Percentiles rank a stretch among this genome's conserved stretches.
phyloP scores from a whole-genome alignment of 176 grass and related monocot species.

The Avena insularis region DNA sequence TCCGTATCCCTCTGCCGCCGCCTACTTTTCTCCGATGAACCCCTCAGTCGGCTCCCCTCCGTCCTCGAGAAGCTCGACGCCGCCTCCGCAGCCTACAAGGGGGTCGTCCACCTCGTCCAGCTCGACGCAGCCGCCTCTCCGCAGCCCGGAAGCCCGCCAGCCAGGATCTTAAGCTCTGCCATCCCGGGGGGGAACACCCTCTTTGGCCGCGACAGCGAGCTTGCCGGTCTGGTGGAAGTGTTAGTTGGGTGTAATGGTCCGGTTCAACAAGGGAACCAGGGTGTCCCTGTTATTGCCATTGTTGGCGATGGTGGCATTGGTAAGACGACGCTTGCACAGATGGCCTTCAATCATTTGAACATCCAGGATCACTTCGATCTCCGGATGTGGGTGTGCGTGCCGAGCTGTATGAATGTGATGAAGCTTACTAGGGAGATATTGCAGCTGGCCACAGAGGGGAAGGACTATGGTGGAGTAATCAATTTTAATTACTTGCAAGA shows the following conservation, averaged over 20 bases:
- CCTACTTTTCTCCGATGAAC: slow-evolving; percentile 1
- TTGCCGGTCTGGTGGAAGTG: slow-evolving; percentile 15
- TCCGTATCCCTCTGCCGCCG: neutral
- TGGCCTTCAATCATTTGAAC: slow-evolving; percentile 32
- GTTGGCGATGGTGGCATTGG: slow-evolving; percentile 54
- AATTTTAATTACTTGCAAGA: slow-evolving; percentile 42
- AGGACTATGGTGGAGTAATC: neutral
- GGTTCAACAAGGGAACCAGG: neutral
- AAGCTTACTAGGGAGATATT: slow-evolving; percentile 49
- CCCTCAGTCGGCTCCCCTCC: slow-evolving; percentile 14
- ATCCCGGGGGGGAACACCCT: neutral
- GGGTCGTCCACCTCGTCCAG: neutral
- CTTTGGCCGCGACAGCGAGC: slow-evolving; percentile 29
- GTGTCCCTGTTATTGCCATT: slow-evolving; percentile 45
- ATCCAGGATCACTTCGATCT: slow-evolving; percentile 31
- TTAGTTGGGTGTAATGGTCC: slow-evolving; percentile 7
- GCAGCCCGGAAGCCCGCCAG: neutral
- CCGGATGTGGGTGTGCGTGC: slow-evolving; percentile 51
- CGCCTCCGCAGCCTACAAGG: neutral
- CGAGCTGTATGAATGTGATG: slow-evolving; percentile 24
- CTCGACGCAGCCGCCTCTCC: neutral
- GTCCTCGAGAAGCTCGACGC: slow-evolving; percentile 35
- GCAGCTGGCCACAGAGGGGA: slow-evolving; percentile 23
- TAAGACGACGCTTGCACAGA: slow-evolving; percentile 56
- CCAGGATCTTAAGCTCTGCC: slow-evolving; percentile 27